Conservation (phyloP, 2,329 filamentous ascomycete species). For the Chrysosporium keratinophilum region DNA sequence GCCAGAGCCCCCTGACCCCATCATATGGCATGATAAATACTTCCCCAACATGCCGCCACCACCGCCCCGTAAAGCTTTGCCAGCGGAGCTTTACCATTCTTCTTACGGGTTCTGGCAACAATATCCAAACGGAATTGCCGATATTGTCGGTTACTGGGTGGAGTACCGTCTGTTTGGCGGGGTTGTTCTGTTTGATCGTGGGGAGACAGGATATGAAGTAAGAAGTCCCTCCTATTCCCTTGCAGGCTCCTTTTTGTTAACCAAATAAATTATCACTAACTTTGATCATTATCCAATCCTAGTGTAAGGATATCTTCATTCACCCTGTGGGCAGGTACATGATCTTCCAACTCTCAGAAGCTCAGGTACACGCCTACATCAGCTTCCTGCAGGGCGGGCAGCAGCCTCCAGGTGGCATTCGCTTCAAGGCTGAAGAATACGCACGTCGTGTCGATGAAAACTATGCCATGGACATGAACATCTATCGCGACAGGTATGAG, state of each 20-base stretch:
- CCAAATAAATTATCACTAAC: too few relatives aligned
- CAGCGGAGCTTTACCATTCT: constrained; percentile 1
- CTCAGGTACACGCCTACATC: too few relatives aligned
- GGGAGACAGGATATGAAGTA: neutral
- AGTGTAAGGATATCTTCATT: constrained; percentile 12
- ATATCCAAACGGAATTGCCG: constrained; percentile 21
- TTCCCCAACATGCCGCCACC: neutral
- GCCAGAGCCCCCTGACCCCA: neutral
- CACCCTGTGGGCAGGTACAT: constrained; percentile 8
- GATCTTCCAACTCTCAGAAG: constrained; percentile 7
- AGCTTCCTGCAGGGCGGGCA: too few relatives aligned
- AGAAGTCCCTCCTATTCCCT: neutral
- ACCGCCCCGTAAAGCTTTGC: neutral
- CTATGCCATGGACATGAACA: constrained; percentile 7
- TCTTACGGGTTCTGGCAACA: constrained; percentile 9
- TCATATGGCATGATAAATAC: neutral
- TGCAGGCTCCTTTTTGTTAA: neutral
- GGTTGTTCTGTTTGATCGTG: constrained; percentile 22
- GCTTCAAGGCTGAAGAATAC: constrained; percentile 11
- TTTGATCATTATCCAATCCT: neutral
- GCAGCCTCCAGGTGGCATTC: neutral
- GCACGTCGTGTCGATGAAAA: constrained; percentile 9
- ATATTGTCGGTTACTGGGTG: constrained; percentile 23
- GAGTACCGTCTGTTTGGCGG: constrained; percentile 22
- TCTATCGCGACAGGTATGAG: constrained; percentile 10